Conservation (phyloP, 306 rosid genomes). For the Medicago lupulina region DNA sequence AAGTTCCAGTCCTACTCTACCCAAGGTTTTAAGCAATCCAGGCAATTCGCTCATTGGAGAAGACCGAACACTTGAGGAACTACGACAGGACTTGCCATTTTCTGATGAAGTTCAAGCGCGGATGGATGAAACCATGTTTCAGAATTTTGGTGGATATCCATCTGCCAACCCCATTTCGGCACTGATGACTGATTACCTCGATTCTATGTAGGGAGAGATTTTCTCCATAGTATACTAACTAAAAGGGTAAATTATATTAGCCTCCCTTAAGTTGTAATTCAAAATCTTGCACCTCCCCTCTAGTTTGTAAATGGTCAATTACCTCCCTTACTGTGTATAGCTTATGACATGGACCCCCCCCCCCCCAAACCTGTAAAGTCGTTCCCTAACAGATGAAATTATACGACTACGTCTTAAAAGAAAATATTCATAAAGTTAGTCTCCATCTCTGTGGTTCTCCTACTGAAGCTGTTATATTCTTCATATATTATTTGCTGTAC, state of each 20-base stretch:
- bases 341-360: too few relatives aligned
- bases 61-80: conserved; percentile 64
- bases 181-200: conserved; percentile 72
- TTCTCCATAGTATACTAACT: too few relatives aligned
- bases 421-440: too few relatives aligned
- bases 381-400: too few relatives aligned
- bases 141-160: conserved; percentile 74
- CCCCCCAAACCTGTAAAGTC: too few relatives aligned
- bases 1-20: conserved; percentile 69
- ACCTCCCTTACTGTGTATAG: background rate
- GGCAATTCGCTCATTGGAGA: conserved; percentile 73
- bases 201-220: conserved; percentile 49
- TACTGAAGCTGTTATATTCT: too few relatives aligned
- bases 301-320: too few relatives aligned
- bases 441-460: too few relatives aligned
- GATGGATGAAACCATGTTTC: conserved; percentile 88
- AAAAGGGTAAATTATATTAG: too few relatives aligned
- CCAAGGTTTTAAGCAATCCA: conserved; percentile 70
- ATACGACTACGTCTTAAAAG: background rate
- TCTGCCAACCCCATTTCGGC: conserved; percentile 63
- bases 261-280: too few relatives aligned
- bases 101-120: conserved; percentile 86
- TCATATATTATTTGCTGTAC: too few relatives aligned
- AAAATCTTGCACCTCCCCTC: too few relatives aligned
- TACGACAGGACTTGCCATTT: conserved; percentile 60